These are phyloP conservation scores for Epicoccum nigrum DNA, from an alignment of 2,329 filamentous ascomycete species.

Conservation along the genomic window DNA sequence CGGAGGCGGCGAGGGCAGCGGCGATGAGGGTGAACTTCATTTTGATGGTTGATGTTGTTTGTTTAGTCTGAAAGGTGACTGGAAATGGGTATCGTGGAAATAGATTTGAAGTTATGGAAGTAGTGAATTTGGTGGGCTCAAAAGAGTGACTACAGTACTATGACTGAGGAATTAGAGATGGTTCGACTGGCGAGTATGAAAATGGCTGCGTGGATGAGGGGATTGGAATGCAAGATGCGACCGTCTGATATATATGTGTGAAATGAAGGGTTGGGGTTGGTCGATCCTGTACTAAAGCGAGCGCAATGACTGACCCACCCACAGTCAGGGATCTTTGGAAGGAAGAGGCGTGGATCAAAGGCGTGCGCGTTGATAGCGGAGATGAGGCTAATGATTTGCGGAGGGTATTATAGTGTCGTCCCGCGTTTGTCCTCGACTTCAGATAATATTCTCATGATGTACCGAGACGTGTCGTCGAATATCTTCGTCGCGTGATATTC, in stretches of 20 bases:
- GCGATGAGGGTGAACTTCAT: conserved; percentile 44
- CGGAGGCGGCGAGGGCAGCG: conserved; percentile 32
- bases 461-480: too few relatives aligned
- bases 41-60: conserved; percentile 8
- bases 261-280: conserved; percentile 13
- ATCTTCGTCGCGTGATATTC: too few relatives aligned
- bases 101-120: too few relatives aligned
- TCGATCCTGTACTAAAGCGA: conserved; percentile 12
- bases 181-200: conserved; percentile 13
- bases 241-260: conserved; percentile 12
- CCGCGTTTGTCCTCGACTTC: conserved; percentile 1
- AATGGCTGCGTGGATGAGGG: background rate
- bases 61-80: background rate
- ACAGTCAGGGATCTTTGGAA: too few relatives aligned
- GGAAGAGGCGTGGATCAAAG: too few relatives aligned
- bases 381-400: conserved; percentile 18
- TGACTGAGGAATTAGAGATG: conserved; percentile 12
- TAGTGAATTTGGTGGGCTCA: too few relatives aligned
- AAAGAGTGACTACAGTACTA: conserved; percentile 16
- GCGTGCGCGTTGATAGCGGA: conserved; percentile 22
- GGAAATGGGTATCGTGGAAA: conserved; percentile 16
- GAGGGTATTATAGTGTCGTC: conserved; percentile 11
- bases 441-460: too few relatives aligned
- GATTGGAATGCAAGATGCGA: conserved; percentile 5
- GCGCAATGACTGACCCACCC: too few relatives aligned